These are phyloP conservation scores for Dactylellina sp. DNA, from an alignment of 2,329 filamentous ascomycete species.

Conservation along the genomic window DNA sequence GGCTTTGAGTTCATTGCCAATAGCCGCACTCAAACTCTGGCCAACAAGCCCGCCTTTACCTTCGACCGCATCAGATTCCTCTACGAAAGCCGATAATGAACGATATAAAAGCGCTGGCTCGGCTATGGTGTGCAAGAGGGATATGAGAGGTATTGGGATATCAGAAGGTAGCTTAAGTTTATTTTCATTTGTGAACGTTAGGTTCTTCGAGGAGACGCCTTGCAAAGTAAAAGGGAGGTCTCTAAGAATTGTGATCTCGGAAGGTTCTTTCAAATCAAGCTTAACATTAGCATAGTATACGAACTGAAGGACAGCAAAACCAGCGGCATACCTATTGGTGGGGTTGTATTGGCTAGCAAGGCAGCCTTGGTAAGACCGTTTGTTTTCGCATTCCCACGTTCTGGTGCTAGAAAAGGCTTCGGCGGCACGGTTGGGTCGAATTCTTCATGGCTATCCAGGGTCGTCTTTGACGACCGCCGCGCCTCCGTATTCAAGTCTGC, in stretches of 20 bases:
- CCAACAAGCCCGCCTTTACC: slow-evolving; percentile 74
- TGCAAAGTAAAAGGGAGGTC: slow-evolving; percentile 94
- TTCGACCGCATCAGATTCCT: slow-evolving; percentile 76
- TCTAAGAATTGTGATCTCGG: slow-evolving; percentile 75
- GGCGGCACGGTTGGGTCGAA: slow-evolving; percentile 43
- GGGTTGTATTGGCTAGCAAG: slow-evolving; percentile 43
- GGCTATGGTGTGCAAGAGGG: slow-evolving; percentile 86
- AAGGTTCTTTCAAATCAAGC: slow-evolving; percentile 66
- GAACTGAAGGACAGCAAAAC: slow-evolving; percentile 55
- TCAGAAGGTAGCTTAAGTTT: slow-evolving; percentile 80
- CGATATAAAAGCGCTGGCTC: slow-evolving; percentile 94
- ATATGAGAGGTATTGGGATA: slow-evolving; percentile 84
- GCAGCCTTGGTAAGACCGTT: slow-evolving; percentile 41
- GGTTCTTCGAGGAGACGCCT: slow-evolving; percentile 85
- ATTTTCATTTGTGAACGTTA: slow-evolving; percentile 78
- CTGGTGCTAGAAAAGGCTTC: slow-evolving; percentile 49
- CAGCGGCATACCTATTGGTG: slow-evolving; percentile 57
- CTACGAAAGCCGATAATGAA: slow-evolving; percentile 81
- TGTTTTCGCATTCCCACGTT: slow-evolving; percentile 34
- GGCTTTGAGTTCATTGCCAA: slow-evolving; percentile 84
- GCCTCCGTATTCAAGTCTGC: slow-evolving; percentile 23
- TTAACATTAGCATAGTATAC: slow-evolving; percentile 64
- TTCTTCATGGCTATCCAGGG: slow-evolving; percentile 23
- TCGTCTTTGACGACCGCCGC: slow-evolving; percentile 30
- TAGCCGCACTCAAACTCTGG: slow-evolving; percentile 89